Evolutionary conservation across 1,284 basidiomycete genomes (phyloP).

Genomic region (Microbotryum intermedium): DNA sequence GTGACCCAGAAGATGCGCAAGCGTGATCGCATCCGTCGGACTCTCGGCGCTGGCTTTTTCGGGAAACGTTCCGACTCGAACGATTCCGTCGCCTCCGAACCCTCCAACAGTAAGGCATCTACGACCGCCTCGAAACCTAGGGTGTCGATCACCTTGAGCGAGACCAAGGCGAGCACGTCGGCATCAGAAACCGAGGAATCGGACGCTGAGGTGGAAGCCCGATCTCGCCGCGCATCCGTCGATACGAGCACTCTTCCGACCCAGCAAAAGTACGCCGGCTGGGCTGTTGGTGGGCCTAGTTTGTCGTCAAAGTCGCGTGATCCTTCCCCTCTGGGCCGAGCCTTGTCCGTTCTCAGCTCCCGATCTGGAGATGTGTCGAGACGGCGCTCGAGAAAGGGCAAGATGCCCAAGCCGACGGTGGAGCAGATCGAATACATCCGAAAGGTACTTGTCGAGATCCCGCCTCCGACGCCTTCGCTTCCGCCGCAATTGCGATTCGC

Average conservation of each 20-base stretch:
- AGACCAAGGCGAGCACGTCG: constrained; percentile 18
- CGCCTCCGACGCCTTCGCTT: constrained; percentile 14
- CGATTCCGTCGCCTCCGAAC: not conserved
- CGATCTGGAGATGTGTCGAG: constrained; percentile 3
- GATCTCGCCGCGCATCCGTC: not conserved
- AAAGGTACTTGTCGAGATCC: constrained; percentile 30
- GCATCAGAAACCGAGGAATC: constrained; percentile 24
- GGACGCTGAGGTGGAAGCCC: constrained; percentile 20
- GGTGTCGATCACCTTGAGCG: constrained; percentile 8
- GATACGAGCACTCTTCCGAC: not conserved
- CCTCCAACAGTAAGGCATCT: constrained; percentile 5
- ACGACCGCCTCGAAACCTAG: not conserved
- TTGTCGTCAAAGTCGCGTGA: constrained; percentile 8
- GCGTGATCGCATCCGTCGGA: constrained; percentile 28
- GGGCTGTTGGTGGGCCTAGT: not conserved
- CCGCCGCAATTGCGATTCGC: constrained; percentile 28
- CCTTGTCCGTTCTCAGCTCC: constrained; percentile 11
- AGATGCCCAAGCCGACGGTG: constrained; percentile 26
- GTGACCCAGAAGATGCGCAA: constrained; percentile 58
- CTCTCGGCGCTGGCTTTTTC: constrained; percentile 25
- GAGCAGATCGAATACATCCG: constrained; percentile 34
- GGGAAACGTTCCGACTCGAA: constrained; percentile 5
- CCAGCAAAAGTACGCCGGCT: not conserved
- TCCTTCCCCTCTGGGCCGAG: constrained; percentile 21
- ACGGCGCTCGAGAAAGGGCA: constrained; percentile 10